These are phyloP conservation scores for Boletus coccyginus DNA, from an alignment of 768 basidiomycete species.

Conservation along the genomic window DNA sequence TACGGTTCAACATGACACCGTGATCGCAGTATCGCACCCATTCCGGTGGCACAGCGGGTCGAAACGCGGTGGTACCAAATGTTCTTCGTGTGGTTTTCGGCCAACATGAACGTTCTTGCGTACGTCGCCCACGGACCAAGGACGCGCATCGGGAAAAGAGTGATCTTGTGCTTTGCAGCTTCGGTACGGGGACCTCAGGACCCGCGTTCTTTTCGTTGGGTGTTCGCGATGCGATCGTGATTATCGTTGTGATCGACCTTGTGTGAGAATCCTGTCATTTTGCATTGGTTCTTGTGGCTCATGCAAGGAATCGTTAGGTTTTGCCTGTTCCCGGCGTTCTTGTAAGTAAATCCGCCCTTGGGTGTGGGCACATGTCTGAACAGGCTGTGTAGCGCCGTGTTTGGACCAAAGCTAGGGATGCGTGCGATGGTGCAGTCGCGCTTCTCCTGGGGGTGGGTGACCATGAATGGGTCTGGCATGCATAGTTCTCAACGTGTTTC, in stretches of 20 bases:
- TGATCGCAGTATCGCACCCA: constrained; percentile 36
- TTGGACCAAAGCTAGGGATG: constrained; percentile 53
- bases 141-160: not conserved
- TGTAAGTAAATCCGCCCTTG: constrained; percentile 24
- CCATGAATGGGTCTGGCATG: constrained; percentile 5
- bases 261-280: constrained; percentile 31
- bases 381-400: constrained; percentile 37
- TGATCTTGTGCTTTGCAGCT: constrained; percentile 26
- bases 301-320: constrained; percentile 19
- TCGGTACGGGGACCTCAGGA: constrained; percentile 49
- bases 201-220: constrained; percentile 50
- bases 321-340: constrained; percentile 37
- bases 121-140: constrained; percentile 20
- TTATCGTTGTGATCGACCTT: constrained; percentile 43
- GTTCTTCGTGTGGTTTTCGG: constrained; percentile 53
- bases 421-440: constrained; percentile 59
- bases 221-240: constrained; percentile 39
- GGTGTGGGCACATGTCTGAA: not conserved
- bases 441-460: constrained; percentile 48
- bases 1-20: not conserved
- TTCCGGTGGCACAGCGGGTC: constrained; percentile 34
- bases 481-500: not conserved
- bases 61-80: constrained; percentile 44
- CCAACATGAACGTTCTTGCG: constrained; percentile 44
- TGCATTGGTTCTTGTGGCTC: not conserved